Evolutionary conservation across 768 basidiomycete species (phyloP).

Genomic region (Tricholoma bakamatsutake): DNA sequence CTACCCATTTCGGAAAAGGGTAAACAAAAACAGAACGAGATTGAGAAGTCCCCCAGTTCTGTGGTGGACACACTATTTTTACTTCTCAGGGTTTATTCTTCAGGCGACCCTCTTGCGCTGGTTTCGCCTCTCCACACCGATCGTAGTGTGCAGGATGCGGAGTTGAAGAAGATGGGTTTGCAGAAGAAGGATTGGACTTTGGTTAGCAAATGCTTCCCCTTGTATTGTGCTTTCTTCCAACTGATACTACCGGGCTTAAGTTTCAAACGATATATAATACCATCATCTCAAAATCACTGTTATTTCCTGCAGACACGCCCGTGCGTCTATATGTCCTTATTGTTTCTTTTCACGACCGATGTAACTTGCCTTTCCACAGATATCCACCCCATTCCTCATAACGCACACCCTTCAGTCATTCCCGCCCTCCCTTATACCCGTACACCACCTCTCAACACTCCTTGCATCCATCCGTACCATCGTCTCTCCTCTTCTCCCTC

Average conservation of each 20-base stretch:
- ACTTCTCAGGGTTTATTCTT: conserved; percentile 25
- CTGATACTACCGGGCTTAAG: conserved; percentile 15
- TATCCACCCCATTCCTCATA: conserved; percentile 50
- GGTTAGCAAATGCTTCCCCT: conserved; percentile 30
- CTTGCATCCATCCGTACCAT: conserved; percentile 24
- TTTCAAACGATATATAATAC: conserved; percentile 30
- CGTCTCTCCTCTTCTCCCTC: conserved; percentile 31
- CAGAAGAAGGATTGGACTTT: conserved; percentile 50
- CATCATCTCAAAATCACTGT: conserved; percentile 27
- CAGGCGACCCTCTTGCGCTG: conserved; percentile 45
- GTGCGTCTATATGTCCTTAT: conserved; percentile 21
- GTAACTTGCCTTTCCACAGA: conserved; percentile 21
- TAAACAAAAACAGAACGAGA: conserved; percentile 2
- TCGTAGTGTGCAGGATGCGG: conserved; percentile 24
- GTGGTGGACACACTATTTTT: conserved; percentile 39
- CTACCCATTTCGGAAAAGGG: conserved; percentile 8
- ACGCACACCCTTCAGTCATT: conserved; percentile 44
- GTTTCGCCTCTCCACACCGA: conserved; percentile 19
- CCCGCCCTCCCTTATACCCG: conserved; percentile 35
- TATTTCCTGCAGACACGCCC: conserved; percentile 28
- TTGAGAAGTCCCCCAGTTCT: conserved; percentile 10
- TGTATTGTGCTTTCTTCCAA: background rate
- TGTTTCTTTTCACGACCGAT: background rate
- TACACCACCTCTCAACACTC: conserved; percentile 28
- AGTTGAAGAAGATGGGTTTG: conserved; percentile 47